Base-by-base conservation (phyloP, 2,329 filamentous ascomycete species). In the Pseudogymnoascus sp. region DNA sequence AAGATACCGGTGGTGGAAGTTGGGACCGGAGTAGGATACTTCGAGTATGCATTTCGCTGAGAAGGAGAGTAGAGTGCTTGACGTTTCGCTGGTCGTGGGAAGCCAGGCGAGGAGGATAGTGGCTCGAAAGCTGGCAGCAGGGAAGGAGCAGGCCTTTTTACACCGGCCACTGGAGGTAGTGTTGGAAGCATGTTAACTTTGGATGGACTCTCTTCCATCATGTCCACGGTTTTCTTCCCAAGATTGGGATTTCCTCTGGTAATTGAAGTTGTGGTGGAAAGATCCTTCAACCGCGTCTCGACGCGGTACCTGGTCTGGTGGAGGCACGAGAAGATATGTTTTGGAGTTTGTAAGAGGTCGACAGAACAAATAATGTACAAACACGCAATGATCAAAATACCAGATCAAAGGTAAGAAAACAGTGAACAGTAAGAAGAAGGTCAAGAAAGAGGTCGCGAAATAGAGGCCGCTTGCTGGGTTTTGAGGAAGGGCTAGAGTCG, bases 1-100 rank as follows among this genome's bases (percentile, higher is more conserved):
- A 96, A 80, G 70, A 97, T 91, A 71, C 90, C 91, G 53, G 93
- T 96, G 68, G 91, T 96, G 3, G 94, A 97, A 4, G 93, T 97
- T 18, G 93, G 92, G 65, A 96, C 84, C 1, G 94, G 94, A 2
- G 94, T 97, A 44, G 94, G 94, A 77, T 97, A 97, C 72, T 88
- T 91, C 16, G 65, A 50, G 59, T 69, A 71, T 62, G 65, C 64
- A 62, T 72, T 68, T 63, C 67, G 72, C 69, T 73, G 71, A 18
- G 75, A 75, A 65, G 75, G 76, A 63, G 75, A 78, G 66, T 67
- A 73, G 65, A 78, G 77, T 64, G 82, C 83, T 71, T 86, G 88
- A 73, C 88, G 85, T 78, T 92, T 92, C 59, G 78, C 73, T 5
- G 87, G 82, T 62, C 87, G 83, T 59, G 88, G 88, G 60, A 91